These are phyloP conservation scores for Fragaria vesca DNA, from an alignment of 306 rosid genomes.

Conservation along the genomic window DNA sequence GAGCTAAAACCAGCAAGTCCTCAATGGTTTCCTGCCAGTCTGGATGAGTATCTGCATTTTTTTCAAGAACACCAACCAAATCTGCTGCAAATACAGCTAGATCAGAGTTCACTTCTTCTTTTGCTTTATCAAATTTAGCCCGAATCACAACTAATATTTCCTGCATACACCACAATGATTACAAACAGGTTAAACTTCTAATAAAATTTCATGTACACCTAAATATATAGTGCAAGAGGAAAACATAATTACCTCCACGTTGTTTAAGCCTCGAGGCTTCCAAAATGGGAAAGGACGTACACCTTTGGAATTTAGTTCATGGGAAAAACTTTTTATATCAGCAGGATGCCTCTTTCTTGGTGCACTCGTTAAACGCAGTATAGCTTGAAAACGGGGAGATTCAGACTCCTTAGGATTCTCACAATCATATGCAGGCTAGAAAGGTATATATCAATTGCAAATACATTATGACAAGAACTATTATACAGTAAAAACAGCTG, in stretches of 20 bases:
- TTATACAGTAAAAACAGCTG: constrained; percentile 5
- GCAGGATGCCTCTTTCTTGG: constrained; percentile 88
- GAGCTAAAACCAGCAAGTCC: constrained; percentile 92
- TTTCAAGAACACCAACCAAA: constrained; percentile 90
- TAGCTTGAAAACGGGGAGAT: constrained; percentile 99
- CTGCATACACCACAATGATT: constrained; percentile 47
- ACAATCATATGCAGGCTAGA: constrained; percentile 72
- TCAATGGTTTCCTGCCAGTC: constrained; percentile 96
- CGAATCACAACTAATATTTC: constrained; percentile 80
- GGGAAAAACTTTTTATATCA: constrained; percentile 94
- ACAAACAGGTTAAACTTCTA: constrained; percentile 24
- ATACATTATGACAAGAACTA: constrained; percentile 21
- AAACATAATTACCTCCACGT: constrained; percentile 68
- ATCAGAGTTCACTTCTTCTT: constrained; percentile 89
- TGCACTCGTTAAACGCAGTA: constrained; percentile 90
- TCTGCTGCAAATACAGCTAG: constrained; percentile 94
- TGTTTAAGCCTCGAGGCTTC: constrained; percentile 95
- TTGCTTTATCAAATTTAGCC: constrained; percentile 89
- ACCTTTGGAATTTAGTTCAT: constrained; percentile 92
- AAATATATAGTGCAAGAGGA: constrained; percentile 21
- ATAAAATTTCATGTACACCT: constrained; percentile 14
- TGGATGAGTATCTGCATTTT: constrained; percentile 87
- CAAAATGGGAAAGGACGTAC: constrained; percentile 91
- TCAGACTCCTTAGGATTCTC: constrained; percentile 99
- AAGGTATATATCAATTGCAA: constrained; percentile 32